A percentile compares a stretch with the other conserved stretches of the same genome.
Evolutionary conservation across 192 early-diverging fungal genomes (phyloP).

Genomic region (Dimargaris xerosporica): DNA sequence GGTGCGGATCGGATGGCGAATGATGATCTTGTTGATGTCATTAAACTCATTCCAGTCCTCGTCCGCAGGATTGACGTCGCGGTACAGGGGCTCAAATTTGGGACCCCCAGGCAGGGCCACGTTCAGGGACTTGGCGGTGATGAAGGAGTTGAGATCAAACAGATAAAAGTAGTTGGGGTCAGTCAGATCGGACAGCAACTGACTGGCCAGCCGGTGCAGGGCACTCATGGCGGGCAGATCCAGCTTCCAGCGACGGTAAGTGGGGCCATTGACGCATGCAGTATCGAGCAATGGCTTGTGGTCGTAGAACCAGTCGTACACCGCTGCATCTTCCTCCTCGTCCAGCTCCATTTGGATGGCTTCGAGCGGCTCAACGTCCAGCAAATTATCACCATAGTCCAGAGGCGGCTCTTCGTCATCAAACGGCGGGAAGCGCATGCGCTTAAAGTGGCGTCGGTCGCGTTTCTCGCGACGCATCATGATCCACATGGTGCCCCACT

Average conservation of each 20-base stretch:
- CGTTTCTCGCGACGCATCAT: constrained; percentile 99
- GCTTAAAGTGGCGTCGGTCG: constrained; percentile 94
- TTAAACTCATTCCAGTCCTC: constrained; percentile 99
- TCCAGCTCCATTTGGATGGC: constrained; percentile 99
- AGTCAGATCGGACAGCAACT: constrained; percentile 82
- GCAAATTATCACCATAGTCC: constrained; percentile 96
- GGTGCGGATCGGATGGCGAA: constrained; percentile 93
- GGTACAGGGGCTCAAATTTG: constrained; percentile 92
- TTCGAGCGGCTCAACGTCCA: constrained; percentile 95
- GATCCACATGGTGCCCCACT: constrained; percentile 99
- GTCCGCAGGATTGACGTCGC: constrained; percentile 91
- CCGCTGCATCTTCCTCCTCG: constrained; percentile 81
- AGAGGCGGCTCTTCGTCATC: constrained; percentile 98
- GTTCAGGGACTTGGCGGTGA: constrained; percentile 94
- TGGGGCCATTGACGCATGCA: constrained; percentile 72
- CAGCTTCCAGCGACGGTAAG: constrained; percentile 81
- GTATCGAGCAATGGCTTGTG: constrained; percentile 69
- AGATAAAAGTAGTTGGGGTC: constrained; percentile 98
- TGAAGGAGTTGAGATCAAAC: constrained; percentile 88
- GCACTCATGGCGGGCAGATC: constrained; percentile 90
- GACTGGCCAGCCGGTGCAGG: constrained; percentile 78
- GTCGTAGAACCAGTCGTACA: constrained; percentile 95
- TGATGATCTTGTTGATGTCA: constrained; percentile 99
- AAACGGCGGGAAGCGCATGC: constrained; percentile 96
- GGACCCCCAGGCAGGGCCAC: constrained; percentile 97